Conservation (phyloP, 192 early-diverging fungal species). For the Backusella westeae region DNA sequence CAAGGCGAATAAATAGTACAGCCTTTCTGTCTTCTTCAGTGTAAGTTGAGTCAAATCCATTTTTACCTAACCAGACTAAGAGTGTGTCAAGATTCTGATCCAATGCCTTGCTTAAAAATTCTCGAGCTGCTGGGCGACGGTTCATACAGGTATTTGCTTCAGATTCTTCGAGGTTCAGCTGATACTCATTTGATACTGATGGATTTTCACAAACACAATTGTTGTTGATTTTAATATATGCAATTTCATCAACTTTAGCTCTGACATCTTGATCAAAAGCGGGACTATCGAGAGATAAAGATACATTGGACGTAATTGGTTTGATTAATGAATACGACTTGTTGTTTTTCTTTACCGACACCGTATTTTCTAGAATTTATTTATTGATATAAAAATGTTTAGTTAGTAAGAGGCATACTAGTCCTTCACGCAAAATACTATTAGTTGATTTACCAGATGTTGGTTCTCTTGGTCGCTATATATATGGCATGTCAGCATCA, state of each 20-base stretch:
- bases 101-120: background rate
- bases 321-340: background rate
- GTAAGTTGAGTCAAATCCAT: background rate
- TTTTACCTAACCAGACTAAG: background rate
- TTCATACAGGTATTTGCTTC: background rate
- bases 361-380: background rate
- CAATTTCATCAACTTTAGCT: background rate
- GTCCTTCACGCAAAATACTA: background rate
- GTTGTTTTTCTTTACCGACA: background rate
- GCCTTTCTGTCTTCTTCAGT: background rate
- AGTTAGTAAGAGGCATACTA: background rate
- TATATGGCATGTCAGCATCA: background rate
- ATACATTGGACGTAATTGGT: background rate
- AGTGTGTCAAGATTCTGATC: background rate
- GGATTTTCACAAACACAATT: background rate
- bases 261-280: background rate
- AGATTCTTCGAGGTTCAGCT: background rate
- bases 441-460: background rate
- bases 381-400: background rate
- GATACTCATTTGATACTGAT: background rate
- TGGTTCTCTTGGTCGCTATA: background rate
- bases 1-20: background rate
- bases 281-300: background rate
- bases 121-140: background rate
- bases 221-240: background rate